phyloP scores from a whole-genome alignment of 768 basidiomycete genomes.

The Pleurotus tuoliensis region DNA sequence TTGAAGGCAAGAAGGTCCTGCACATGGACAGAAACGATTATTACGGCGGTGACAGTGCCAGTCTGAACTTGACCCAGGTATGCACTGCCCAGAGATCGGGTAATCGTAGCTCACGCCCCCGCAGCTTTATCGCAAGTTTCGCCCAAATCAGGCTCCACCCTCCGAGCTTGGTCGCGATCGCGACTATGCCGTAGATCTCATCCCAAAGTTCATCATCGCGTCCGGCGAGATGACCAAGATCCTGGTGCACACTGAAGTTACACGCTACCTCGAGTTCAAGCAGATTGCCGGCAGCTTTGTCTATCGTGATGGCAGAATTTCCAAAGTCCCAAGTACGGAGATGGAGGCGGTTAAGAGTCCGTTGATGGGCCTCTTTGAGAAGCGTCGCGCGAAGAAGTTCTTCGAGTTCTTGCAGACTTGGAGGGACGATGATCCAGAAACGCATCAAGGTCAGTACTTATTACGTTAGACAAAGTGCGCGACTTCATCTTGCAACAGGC shows the following conservation, averaged over 20 bases:
- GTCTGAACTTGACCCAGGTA: conserved; percentile 96
- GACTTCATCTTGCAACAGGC: conserved; percentile 41
- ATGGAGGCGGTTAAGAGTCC: conserved; percentile 94
- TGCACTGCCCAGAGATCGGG: conserved; percentile 9
- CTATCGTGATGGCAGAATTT: conserved; percentile 93
- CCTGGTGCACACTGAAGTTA: conserved; percentile 98
- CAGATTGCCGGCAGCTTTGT: conserved; percentile 99
- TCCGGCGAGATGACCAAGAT: conserved; percentile 97
- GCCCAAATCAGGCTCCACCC: conserved; percentile 70
- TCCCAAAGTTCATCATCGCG: conserved; percentile 99
- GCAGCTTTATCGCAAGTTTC: conserved; percentile 96
- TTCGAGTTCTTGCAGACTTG: conserved; percentile 95
- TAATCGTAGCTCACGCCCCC: conserved; percentile 11
- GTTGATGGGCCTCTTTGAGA: conserved; percentile 99
- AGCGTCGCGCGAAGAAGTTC: conserved; percentile 96
- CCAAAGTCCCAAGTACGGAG: conserved; percentile 96
- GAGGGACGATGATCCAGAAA: conserved; percentile 93
- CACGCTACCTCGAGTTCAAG: conserved; percentile 98
- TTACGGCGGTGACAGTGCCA: conserved; percentile 96
- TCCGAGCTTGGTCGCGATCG: conserved; percentile 90
- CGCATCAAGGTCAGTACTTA: conserved; percentile 75
- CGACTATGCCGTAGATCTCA: conserved; percentile 96
- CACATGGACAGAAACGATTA: conserved; percentile 99
- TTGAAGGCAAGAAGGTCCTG: conserved; percentile 99
- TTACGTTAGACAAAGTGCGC: background rate